phyloP scores from a whole-genome alignment of 2,329 filamentous ascomycete species.

The Paracoccidioides brasiliensis region DNA sequence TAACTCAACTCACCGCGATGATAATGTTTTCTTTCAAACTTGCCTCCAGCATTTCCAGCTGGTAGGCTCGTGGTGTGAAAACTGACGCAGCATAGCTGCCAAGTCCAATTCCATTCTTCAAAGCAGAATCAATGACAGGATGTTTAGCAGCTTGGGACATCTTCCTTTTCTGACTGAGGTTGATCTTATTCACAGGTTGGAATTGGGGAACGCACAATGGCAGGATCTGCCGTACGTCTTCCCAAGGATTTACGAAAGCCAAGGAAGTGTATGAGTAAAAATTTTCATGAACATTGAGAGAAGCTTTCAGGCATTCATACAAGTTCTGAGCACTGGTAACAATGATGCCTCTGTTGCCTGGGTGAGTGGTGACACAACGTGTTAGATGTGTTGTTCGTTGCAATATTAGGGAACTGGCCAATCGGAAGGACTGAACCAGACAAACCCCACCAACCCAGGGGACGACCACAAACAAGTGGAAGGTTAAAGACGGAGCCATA shows the following conservation, averaged over 20 bases:
- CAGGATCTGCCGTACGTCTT: too few species aligned
- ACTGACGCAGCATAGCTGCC: not conserved
- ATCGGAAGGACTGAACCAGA: not conserved
- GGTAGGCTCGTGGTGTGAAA: slow-evolving; percentile 44
- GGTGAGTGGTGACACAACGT: too few species aligned
- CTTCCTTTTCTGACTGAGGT: not conserved
- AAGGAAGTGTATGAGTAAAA: too few species aligned
- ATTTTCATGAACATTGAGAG: not conserved
- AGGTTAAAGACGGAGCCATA: too few species aligned
- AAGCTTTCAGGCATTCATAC: too few species aligned
- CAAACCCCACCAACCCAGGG: not conserved
- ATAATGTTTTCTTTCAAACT: slow-evolving; percentile 59
- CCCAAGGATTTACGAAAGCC: too few species aligned
- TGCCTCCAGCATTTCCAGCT: slow-evolving; percentile 61
- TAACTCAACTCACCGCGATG: slow-evolving; percentile 42
- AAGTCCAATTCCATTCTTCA: not conserved
- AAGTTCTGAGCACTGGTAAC: too few species aligned
- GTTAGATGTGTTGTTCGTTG: not conserved
- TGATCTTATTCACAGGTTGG: not conserved
- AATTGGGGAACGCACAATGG: too few species aligned
- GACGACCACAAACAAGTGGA: too few species aligned
- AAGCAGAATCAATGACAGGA: not conserved
- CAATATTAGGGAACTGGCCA: not conserved
- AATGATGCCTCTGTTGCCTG: too few species aligned
- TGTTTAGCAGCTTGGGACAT: not conserved